Evolutionary conservation across 495 filamentous ascomycete species (phyloP).

Genomic region (Clavariopsis aquatica): DNA sequence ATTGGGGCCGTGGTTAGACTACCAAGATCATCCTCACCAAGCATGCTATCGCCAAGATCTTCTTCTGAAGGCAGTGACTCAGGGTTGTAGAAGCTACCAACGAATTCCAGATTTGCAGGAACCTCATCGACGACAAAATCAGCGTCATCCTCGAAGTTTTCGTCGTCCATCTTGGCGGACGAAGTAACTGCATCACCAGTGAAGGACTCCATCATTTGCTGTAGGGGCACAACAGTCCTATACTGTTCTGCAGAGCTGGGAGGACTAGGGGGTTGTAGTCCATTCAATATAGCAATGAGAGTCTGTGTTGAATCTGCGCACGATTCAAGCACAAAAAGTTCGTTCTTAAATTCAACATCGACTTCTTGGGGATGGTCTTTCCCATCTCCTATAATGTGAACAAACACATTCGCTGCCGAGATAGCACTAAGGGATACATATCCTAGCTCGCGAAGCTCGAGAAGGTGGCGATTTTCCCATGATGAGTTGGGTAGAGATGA

Average conservation of each 20-base stretch:
- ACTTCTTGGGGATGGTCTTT: slow-evolving; percentile 58
- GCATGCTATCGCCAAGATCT: slow-evolving; percentile 52
- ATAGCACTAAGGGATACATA: slow-evolving; percentile 84
- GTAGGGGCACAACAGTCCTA: slow-evolving; percentile 78
- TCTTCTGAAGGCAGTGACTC: slow-evolving; percentile 46
- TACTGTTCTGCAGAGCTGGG: slow-evolving; percentile 82
- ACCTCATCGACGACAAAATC: slow-evolving; percentile 54
- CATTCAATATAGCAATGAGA: slow-evolving; percentile 76
- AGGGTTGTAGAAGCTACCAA: slow-evolving; percentile 63
- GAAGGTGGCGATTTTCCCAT: slow-evolving; percentile 60
- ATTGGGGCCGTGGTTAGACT: slow-evolving; percentile 43
- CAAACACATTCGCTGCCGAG: slow-evolving; percentile 68
- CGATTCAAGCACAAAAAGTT: slow-evolving; percentile 86
- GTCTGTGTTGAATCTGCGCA: slow-evolving; percentile 98
- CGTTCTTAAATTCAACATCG: slow-evolving; percentile 78
- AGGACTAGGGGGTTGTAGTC: slow-evolving; percentile 76
- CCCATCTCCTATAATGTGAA: slow-evolving; percentile 57
- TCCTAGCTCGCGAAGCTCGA: slow-evolving; percentile 66
- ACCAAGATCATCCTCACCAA: slow-evolving; percentile 49
- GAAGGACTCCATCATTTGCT: slow-evolving; percentile 88
- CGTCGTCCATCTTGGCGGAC: slow-evolving; percentile 12
- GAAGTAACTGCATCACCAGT: slow-evolving; percentile 72
- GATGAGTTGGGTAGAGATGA: slow-evolving; percentile 33
- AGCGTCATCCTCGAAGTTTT: slow-evolving; percentile 36
- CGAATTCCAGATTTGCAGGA: slow-evolving; percentile 56